Evolutionary conservation across 805 yeast genomes (phyloP).

Genomic region (Metschnikowia lunata): DNA sequence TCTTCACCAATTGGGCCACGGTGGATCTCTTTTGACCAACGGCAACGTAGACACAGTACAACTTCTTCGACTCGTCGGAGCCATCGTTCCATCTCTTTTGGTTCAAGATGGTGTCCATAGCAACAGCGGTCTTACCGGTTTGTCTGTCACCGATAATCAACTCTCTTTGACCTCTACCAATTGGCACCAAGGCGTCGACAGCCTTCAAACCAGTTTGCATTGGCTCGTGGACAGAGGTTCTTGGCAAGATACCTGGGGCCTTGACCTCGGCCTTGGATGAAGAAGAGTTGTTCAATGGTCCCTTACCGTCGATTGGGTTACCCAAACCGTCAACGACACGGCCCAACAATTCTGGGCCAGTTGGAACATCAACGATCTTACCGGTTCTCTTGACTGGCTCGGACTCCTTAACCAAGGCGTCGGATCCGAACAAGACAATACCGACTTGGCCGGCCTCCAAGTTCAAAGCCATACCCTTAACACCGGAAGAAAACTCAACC

Average conservation of each 20-base stretch:
- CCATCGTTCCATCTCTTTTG: constrained; percentile 99
- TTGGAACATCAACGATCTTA: constrained; percentile 97
- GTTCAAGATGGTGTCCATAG: constrained; percentile 95
- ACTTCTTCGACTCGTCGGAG: constrained; percentile 91
- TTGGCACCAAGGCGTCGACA: constrained; percentile 97
- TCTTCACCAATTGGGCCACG: constrained; percentile 98
- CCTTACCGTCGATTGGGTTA: constrained; percentile 99
- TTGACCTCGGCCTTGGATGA: constrained; percentile 95
- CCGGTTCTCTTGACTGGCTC: constrained; percentile 99
- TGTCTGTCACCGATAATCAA: constrained; percentile 99
- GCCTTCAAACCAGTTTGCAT: constrained; percentile 99
- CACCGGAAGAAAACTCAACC: constrained; percentile 99
- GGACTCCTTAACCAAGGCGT: constrained; percentile 97
- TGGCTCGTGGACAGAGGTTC: constrained; percentile 98
- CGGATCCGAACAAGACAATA: constrained; percentile 99
- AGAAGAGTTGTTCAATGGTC: constrained; percentile 85
- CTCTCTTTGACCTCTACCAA: constrained; percentile 99
- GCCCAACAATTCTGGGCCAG: constrained; percentile 96
- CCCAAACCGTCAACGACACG: constrained; percentile 99
- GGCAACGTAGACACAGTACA: constrained; percentile 99
- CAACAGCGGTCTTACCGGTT: constrained; percentile 99
- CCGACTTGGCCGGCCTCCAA: constrained; percentile 99
- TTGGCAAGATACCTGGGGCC: constrained; percentile 99
- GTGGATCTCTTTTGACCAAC: constrained; percentile 99
- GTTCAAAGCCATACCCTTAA: constrained; percentile 99